Percentiles rank a stretch among this genome's conserved stretches.
Evolutionary conservation across 208 protist genomes (phyloP).

Genomic region (Trypanosoma rangeli): DNA sequence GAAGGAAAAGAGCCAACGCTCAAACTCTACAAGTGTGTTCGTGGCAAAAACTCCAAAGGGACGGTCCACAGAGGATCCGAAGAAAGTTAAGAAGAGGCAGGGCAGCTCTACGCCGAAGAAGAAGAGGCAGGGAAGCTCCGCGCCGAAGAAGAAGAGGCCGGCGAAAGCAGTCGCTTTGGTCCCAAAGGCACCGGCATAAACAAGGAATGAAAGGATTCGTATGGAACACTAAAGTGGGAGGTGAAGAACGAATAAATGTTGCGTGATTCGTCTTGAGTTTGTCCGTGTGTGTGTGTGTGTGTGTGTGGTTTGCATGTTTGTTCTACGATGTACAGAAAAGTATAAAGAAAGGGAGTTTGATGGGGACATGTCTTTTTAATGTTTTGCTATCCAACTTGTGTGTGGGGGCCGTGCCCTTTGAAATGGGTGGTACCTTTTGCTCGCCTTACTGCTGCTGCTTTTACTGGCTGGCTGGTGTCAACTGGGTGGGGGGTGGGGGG

Average conservation of each 20-base stretch:
- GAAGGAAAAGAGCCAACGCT: not conserved
- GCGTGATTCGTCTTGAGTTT: constrained; percentile 4
- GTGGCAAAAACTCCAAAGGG: not conserved
- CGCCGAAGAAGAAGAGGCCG: constrained; percentile 9
- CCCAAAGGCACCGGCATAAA: no score
- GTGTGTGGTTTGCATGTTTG: not conserved
- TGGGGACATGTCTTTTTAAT: not conserved
- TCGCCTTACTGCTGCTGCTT: not conserved
- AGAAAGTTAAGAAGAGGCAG: constrained; percentile 1
- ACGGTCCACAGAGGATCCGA: not conserved
- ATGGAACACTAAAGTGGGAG: not conserved
- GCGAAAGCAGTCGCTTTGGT: no score
- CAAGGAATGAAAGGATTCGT: no score
- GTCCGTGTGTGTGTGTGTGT: not conserved
- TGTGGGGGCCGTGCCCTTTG: not conserved
- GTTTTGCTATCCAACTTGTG: not conserved
- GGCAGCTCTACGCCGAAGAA: not conserved
- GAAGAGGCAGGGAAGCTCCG: not conserved
- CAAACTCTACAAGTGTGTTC: not conserved
- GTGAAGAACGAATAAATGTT: no score
- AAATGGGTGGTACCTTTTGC: not conserved
- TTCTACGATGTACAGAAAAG: not conserved
- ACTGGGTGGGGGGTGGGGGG: no score
- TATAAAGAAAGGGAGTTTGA: not conserved
- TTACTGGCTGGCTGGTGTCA: not conserved